Evolutionary conservation across 1,284 basidiomycete species (phyloP), one percentile per base, ranked within the genome.

Genomic region (Pseudomicrostroma phylloplanum): DNA sequence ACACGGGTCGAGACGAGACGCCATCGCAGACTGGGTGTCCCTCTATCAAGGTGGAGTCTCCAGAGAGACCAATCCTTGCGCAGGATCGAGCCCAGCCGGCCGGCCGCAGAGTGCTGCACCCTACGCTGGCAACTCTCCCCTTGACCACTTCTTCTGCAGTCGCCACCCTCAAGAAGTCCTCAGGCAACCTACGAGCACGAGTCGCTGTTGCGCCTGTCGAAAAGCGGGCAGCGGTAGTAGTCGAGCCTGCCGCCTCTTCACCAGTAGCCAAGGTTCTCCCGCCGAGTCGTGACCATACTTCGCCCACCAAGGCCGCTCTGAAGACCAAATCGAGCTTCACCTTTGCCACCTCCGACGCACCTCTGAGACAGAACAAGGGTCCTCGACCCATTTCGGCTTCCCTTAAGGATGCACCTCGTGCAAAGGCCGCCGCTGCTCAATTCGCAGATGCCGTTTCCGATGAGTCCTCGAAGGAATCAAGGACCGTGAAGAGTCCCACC

Each of bases 321-420:
- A 66, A 68, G 61, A 55, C 19, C 6, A 66, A 64, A 43, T 59
- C 57, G 12, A 68, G 67, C 58, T 68, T 68, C 56, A 67, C 64
- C 8, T 68, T 67, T 62, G 67, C 67, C 12, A 68, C 65, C 13
- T 26, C 40, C 13, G 39, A 58, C n/a, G 51, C 55, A 8, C 72
- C 72, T 4, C 60, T 74, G 17, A 19, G 51, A 23, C 21, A 23
- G 21, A 25, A 19, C 21, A 48, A 48, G 21, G 43, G 17, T 48
- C 30, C 30, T 36, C 30, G 30, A 36, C 17, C 17, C 17, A 21
- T 21, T 13, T n/a, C 43, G n/a, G 19, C 15, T 19, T 26, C 54
- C 23, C 19, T 25, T 8, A 55, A 25, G 11, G 54, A 25, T 17
- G 36, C 25, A 7, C 55, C 36, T 23, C 36, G 55, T 7, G 51